Conservation (phyloP, 495 filamentous ascomycete genomes). For the Podospora australis region DNA sequence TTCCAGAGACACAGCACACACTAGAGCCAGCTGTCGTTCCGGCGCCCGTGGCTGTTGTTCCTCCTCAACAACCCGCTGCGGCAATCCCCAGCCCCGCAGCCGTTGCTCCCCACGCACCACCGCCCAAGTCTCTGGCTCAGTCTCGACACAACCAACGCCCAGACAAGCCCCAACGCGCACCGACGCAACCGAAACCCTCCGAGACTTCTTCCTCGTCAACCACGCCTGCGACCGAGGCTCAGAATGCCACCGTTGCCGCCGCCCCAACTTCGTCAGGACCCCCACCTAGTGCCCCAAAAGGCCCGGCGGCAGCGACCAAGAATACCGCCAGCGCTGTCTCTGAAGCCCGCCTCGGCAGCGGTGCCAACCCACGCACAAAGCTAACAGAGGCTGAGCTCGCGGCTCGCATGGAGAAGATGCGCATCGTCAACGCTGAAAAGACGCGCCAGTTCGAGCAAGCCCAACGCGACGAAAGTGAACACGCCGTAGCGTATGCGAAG, state of each 20-base stretch:
- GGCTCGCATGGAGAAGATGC: conserved; percentile 46
- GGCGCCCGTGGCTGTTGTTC: no score
- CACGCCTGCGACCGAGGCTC: conserved; percentile 2
- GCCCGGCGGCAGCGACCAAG: background rate
- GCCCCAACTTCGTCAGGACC: conserved; percentile 7
- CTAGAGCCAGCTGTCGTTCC: background rate
- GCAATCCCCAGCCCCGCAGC: background rate
- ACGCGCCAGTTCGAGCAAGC: conserved; percentile 44
- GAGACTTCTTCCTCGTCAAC: no score
- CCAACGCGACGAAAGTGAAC: conserved; percentile 44
- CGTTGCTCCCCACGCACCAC: background rate
- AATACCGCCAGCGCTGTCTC: conserved; percentile 28
- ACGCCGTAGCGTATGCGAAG: conserved; percentile 44
- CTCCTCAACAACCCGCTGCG: no score
- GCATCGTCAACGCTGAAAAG: conserved; percentile 39
- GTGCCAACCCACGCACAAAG: conserved; percentile 45
- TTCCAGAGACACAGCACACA: background rate
- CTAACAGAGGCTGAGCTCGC: conserved; percentile 47
- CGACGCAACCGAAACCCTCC: conserved; percentile 17
- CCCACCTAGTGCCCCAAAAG: background rate
- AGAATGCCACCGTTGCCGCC: conserved; percentile 4
- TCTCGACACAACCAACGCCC: conserved; percentile 30
- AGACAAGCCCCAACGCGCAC: conserved; percentile 17
- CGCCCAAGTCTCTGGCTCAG: conserved; percentile 27
- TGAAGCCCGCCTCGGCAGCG: conserved; percentile 35